Evolutionary conservation across 164 flowering plant species (phyloP), one percentile per base, ranked within the genome.

Genomic region (Litsea cubeba): DNA sequence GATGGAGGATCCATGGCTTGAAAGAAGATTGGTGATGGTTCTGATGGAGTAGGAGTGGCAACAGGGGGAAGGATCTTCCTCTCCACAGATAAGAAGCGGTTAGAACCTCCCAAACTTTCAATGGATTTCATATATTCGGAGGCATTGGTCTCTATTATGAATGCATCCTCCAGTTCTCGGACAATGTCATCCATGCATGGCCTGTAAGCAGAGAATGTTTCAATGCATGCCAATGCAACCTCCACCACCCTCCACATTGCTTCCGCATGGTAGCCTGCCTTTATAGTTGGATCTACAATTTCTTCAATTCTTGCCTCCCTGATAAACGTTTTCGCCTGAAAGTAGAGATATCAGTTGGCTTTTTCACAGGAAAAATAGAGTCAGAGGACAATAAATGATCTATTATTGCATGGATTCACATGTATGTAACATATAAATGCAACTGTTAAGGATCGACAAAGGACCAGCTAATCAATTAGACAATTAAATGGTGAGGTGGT

Each of bases 231-330:
- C 78, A 84, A 75, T 66, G 94, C 92, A 64, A 84, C 91, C 81
- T 89, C 97, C 57, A 90, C 88, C 70, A 91, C 89, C 78, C 93
- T 87, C 89, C 97, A n/a, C n/a, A n/a, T n/a, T n/a, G n/a, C n/a
- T n/a, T n/a, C n/a, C n/a, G n/a, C n/a, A n/a, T n/a, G n/a, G n/a
- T n/a, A n/a, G n/a, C n/a, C n/a, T n/a, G n/a, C n/a, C n/a, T n/a
- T n/a, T n/a, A n/a, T n/a, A n/a, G n/a, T n/a, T n/a, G n/a, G n/a
- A n/a, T n/a, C n/a, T n/a, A n/a, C n/a, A n/a, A n/a, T n/a, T n/a
- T n/a, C n/a, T n/a, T n/a, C n/a, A n/a, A n/a, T n/a, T n/a, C n/a
- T n/a, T n/a, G n/a, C n/a, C n/a, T n/a, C n/a, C n/a, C n/a, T n/a
- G n/a, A n/a, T n/a, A n/a, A n/a, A n/a, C n/a, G n/a, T n/a, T n/a